Evolutionary conservation across 805 yeast species (phyloP), one percentile per base, ranked within the genome.

Genomic region (Monosporozyma yasuniensis): DNA sequence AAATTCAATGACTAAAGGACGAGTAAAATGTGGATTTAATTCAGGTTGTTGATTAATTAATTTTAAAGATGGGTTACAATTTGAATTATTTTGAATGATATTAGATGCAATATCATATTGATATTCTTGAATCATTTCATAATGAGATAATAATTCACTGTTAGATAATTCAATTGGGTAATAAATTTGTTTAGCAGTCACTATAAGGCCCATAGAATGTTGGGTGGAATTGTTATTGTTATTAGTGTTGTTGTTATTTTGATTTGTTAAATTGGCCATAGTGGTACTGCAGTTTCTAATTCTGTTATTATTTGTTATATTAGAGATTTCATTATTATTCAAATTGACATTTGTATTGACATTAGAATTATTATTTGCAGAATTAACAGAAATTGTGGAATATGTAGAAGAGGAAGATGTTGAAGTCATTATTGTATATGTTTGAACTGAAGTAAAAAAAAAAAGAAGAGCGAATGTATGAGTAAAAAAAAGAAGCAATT

Each of bases 21-120:
- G 77, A 4, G 68, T 63, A 70, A 86, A 79, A 39, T 74, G 72
- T 70, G 87, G 80, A 48, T 81, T 78, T 52, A 91, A 72, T 61
- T 89, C 95, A 10, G 97, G 97, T 68, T 91, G 99, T 56, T 86
- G 84, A 51, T 79, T 82, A 58, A 89, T 85, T 67, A 88, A 73
- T 64, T 78, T 66, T 52, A 81, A 61, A 63, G 78, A 74, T 12
- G 91, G 85, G 51, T 70, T 73, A 56, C 70, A 65, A 30, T 57
- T 58, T 34, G 68, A 64, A 38, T 67, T 70, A 53, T 57, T 68
- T 43, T 71, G 69, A 56, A 58, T 69, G 47, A 55, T 67, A 54
- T 64, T 67, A 9, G 65, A 57, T 2, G 76, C 70, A 14, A 81
- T 69, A 51, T 81, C 86, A 21, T 66, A 67, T 47, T 72, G 73